Conservation (phyloP, 306 rosid species). For the Delonix regia region DNA sequence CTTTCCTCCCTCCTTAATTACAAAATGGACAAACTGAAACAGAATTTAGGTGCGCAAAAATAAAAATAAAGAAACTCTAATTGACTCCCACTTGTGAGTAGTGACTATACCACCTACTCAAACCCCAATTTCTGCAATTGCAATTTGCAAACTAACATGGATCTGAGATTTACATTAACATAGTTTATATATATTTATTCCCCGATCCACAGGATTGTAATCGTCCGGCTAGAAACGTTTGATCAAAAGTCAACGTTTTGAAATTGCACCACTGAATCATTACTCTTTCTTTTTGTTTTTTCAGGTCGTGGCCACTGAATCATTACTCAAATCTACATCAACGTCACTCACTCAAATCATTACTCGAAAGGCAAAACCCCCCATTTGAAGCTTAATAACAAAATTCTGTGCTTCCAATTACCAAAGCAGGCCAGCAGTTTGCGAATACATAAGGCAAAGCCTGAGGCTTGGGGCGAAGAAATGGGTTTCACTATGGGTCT, state of each 20-base stretch:
- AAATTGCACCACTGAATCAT: not conserved
- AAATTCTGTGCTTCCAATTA: conserved; percentile 4
- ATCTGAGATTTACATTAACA: conserved; percentile 25
- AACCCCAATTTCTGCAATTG: not conserved
- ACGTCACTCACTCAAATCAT: not conserved
- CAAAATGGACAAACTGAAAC: not conserved
- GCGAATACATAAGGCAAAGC: conserved; percentile 12
- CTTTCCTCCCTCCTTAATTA: not conserved
- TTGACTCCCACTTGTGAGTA: not conserved
- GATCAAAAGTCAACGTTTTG: not conserved
- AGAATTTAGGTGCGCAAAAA: not conserved
- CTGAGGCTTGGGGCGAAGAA: not conserved
- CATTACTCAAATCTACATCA: not conserved
- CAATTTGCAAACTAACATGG: not conserved
- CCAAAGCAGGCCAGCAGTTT: not conserved
- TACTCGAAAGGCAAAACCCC: not conserved
- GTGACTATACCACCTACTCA: not conserved
- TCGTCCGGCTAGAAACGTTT: conserved; percentile 16
- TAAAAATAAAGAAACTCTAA: not conserved
- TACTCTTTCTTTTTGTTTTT: not conserved
- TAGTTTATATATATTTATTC: too few relatives aligned
- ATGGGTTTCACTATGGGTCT: conserved; percentile 92
- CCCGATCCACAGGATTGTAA: not conserved
- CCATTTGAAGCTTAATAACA: conserved; percentile 5
- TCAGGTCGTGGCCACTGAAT: not conserved